Evolutionary conservation across 2,329 filamentous ascomycete species (phyloP).

Genomic region (Rhytidhysteron rufulum): DNA sequence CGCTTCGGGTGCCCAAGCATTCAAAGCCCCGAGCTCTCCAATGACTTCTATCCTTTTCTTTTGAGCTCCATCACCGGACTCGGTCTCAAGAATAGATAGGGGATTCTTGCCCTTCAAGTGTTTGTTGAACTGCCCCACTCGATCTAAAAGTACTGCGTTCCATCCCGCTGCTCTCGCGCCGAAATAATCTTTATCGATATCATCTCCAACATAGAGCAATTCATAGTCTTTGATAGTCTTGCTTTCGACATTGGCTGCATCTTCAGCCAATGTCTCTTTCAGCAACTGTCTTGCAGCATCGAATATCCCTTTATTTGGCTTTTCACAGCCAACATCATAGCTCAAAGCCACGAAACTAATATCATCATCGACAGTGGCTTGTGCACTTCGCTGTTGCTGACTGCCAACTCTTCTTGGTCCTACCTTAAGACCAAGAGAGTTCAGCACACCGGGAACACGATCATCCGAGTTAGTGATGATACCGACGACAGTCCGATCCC

Average conservation of each 20-base stretch:
- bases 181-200: slow-evolving; percentile 48
- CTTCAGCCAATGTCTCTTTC: slow-evolving; percentile 21
- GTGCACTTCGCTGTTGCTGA: slow-evolving; percentile 16
- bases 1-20: neutral
- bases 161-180: slow-evolving; percentile 49
- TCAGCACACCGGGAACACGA: slow-evolving; percentile 53
- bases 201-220: slow-evolving; percentile 55
- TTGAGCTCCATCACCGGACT: neutral
- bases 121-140: slow-evolving; percentile 15
- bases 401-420: slow-evolving; percentile 18
- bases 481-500: slow-evolving; percentile 47
- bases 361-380: slow-evolving; percentile 23
- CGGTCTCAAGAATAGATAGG: neutral
- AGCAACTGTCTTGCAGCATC: slow-evolving; percentile 49
- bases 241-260: slow-evolving; percentile 7
- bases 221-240: slow-evolving; percentile 21
- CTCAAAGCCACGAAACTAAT: slow-evolving; percentile 60
- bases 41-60: slow-evolving; percentile 3
- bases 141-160: slow-evolving; percentile 43
- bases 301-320: slow-evolving; percentile 57
- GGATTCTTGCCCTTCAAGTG: slow-evolving; percentile 1
- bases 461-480: slow-evolving; percentile 63
- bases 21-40: slow-evolving; percentile 2
- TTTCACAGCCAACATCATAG: slow-evolving; percentile 60
- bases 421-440: slow-evolving; percentile 51